phyloP scores from a whole-genome alignment of 148 eudicot species.

The Rhododendron henanense region DNA sequence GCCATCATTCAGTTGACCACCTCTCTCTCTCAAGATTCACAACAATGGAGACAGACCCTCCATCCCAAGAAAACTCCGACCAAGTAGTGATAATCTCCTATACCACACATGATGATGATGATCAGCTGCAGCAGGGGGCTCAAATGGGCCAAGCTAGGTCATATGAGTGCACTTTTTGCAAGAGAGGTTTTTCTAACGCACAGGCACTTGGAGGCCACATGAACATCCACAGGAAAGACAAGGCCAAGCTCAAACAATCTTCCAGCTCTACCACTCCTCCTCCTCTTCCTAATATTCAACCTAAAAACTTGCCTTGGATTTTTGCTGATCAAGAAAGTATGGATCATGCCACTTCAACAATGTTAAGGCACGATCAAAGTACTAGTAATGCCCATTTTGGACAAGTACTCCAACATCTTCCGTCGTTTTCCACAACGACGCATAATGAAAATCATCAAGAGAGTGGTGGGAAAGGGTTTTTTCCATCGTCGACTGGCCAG shows the following conservation, averaged over 20 bases:
- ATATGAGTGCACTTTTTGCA: conserved; percentile 16
- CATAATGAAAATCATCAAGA: neutral
- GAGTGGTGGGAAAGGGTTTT: neutral
- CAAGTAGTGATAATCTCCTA: neutral
- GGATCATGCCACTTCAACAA: neutral
- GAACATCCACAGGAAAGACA: conserved; percentile 28
- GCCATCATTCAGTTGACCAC: neutral
- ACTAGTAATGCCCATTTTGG: neutral
- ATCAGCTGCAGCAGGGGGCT: neutral
- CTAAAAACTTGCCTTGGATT: neutral
- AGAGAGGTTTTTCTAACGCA: conserved; percentile 23
- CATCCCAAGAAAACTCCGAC: conserved; percentile 7
- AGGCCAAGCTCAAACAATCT: conserved; percentile 23
- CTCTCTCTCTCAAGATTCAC: neutral
- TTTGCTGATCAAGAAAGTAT: neutral
- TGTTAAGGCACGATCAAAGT: neutral
- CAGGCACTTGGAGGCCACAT: conserved; percentile 30
- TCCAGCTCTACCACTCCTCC: neutral
- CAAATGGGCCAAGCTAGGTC: conserved; percentile 2
- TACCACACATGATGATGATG: neutral
- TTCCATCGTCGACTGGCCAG: neutral
- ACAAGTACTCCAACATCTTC: conserved; percentile 2
- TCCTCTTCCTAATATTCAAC: neutral
- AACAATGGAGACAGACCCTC: neutral
- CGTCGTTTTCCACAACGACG: conserved; percentile 3